A percentile compares a stretch with the other conserved stretches of the same genome.
phyloP scores from a whole-genome alignment of 1,284 basidiomycete species.

The Ustilago bromivora region DNA sequence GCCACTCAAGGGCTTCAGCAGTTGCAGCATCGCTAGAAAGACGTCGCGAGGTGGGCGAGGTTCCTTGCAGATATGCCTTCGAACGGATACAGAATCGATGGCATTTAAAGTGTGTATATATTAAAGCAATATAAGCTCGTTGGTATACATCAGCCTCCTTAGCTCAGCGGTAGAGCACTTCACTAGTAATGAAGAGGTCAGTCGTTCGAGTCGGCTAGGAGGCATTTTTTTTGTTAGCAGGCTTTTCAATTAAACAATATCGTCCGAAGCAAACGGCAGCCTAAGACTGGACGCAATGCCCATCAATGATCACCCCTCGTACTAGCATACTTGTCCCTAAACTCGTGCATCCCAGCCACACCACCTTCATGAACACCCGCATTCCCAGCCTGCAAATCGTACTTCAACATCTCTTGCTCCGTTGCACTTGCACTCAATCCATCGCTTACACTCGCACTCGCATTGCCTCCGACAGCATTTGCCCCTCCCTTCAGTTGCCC shows the following conservation, averaged over 20 bases:
- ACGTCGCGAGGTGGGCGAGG: too few species aligned
- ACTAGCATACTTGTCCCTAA: conserved; percentile 40
- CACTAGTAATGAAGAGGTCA: conserved; percentile 58
- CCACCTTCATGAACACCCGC: conserved; percentile 28
- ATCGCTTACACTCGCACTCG: not conserved
- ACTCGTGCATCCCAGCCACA: conserved; percentile 39
- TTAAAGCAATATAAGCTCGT: too few species aligned
- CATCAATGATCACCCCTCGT: conserved; percentile 47
- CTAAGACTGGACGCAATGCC: not conserved
- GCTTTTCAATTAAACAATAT: not conserved
- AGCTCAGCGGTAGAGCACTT: conserved; percentile 58
- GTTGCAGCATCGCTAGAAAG: too few species aligned
- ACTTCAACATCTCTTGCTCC: conserved; percentile 48
- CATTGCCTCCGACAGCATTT: not conserved
- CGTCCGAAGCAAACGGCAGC: not conserved
- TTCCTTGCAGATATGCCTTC: too few species aligned
- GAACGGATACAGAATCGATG: too few species aligned
- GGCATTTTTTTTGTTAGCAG: conserved; percentile 27
- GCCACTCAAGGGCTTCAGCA: not conserved
- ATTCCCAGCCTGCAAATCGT: conserved; percentile 36
- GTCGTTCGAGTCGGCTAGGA: conserved; percentile 57
- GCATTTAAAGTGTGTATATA: too few species aligned
- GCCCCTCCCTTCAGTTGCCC: conserved; percentile 1
- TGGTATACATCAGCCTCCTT: conserved; percentile 20
- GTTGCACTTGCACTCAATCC: conserved; percentile 20